phyloP scores from a whole-genome alignment of 306 rosid species.

The Crataegus laevigata region DNA sequence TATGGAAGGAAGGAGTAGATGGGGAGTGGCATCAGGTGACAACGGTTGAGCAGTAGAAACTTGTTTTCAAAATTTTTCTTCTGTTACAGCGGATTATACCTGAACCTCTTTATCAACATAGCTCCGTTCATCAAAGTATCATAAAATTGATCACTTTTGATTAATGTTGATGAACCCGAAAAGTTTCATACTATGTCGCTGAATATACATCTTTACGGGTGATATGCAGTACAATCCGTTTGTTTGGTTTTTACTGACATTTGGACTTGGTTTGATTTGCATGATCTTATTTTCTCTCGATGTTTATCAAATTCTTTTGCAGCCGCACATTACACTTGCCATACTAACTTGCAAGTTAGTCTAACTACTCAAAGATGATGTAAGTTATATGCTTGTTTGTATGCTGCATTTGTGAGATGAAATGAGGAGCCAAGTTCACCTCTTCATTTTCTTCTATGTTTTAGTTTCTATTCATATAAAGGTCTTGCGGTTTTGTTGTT shows the following conservation, averaged over 20 bases:
- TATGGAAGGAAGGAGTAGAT: constrained; percentile 82
- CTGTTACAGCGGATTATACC: not conserved
- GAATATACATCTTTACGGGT: not conserved
- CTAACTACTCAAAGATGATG: not conserved
- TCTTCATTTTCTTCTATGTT: not conserved
- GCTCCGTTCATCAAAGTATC: not conserved
- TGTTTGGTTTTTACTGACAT: not conserved
- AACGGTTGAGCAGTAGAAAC: constrained; percentile 54
- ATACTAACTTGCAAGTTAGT: not conserved
- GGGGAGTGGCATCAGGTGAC: constrained; percentile 92
- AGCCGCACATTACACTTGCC: not conserved
- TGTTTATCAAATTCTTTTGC: not conserved
- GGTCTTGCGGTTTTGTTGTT: not conserved
- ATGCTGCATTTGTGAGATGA: not conserved
- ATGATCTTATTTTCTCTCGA: not conserved
- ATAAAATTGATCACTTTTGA: not conserved
- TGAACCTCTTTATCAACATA: not conserved
- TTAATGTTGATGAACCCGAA: not conserved
- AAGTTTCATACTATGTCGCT: not conserved
- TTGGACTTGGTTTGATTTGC: not conserved
- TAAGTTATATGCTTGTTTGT: not conserved
- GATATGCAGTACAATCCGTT: not conserved
- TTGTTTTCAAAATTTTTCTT: constrained; percentile 7
- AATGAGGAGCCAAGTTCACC: not conserved
- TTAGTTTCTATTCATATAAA: not conserved